These are phyloP conservation scores for Edaphochlamys debaryana DNA, from an alignment of 139 green algal species.

Conservation along the genomic window DNA sequence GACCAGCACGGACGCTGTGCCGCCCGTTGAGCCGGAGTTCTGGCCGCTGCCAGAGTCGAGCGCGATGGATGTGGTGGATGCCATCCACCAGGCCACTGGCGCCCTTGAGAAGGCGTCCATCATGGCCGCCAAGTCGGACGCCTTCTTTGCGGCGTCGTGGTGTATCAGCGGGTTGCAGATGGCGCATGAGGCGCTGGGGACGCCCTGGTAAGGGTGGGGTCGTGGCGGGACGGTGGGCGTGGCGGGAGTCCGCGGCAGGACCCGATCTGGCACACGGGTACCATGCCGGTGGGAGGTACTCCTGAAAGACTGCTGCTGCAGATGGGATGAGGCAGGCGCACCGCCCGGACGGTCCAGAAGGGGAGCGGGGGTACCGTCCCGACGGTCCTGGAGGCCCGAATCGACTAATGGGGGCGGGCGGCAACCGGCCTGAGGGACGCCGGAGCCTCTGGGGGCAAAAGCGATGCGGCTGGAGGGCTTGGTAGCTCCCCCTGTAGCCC, in stretches of 20 bases:
- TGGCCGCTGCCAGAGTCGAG: conserved; percentile 11
- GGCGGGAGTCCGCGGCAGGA: no score
- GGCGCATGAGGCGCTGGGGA: conserved; percentile 59
- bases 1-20: neutral
- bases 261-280: no score
- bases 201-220: conserved; percentile 66
- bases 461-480: no score
- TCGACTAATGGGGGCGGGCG: no score
- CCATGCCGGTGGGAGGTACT: neutral
- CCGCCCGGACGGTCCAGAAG: neutral
- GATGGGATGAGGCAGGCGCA: neutral
- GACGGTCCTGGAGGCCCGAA: no score
- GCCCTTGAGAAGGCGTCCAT: conserved; percentile 61
- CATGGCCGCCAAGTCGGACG: conserved; percentile 48
- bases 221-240: neutral
- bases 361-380: no score
- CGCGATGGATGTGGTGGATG: neutral
- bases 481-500: no score
- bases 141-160: conserved; percentile 60
- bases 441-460: no score
- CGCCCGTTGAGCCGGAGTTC: neutral
- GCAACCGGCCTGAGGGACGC: no score
- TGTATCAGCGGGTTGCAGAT: conserved; percentile 68
- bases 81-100: conserved; percentile 47
- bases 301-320: no score